Evolutionary conservation across 192 early-diverging fungal species (phyloP), one percentile per base, ranked within the genome.

Genomic region (Rhizophagus sp.): DNA sequence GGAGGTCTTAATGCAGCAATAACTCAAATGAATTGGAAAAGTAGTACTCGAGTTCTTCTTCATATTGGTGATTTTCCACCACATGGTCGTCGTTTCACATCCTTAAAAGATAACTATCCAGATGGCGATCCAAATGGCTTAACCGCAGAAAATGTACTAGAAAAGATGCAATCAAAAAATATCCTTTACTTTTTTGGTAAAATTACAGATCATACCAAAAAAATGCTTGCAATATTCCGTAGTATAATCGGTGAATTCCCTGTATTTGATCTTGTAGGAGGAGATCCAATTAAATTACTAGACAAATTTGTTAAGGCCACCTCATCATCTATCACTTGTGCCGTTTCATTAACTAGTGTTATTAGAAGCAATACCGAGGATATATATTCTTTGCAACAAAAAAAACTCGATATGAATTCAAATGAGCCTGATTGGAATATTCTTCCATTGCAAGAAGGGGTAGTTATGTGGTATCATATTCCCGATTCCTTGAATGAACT

Each of bases 171-270:
- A 65, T 65, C 63, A 17, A 34, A 63, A 33, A 75, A 50, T 4
- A 72, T 81, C 12, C 41, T 81, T 49, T 81, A 81, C 19, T 73
- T 75, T 64, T 81, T 81, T 50, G 73, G 72, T 57, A 81, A 81
- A 34, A 50, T 81, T 52, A 81, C 72, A 22, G 4, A 76, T 4
- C 10, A 65, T 39, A 76, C 80, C 7, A n/a, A 81, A 11, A 36
- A 62, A 22, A 81, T 81, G 80, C 3, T 81, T 24, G 4, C 30
- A 25, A 61, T 81, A 33, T 81, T 81, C 52, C 64, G 65, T 33
- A 34, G 47, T 12, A 78, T 78, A 78, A 78, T 78, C 68, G 76
- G 76, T 22, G 65, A 78, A 33, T 50, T 78, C 52, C n/a, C 64
- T 0, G 44, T 68, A 50, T 78, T 67, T 78, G 76, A 78, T 49